Percentiles rank a stretch among this genome's conserved stretches.
Conservation (phyloP, 306 rosid genomes). For the Castanea sativa region DNA sequence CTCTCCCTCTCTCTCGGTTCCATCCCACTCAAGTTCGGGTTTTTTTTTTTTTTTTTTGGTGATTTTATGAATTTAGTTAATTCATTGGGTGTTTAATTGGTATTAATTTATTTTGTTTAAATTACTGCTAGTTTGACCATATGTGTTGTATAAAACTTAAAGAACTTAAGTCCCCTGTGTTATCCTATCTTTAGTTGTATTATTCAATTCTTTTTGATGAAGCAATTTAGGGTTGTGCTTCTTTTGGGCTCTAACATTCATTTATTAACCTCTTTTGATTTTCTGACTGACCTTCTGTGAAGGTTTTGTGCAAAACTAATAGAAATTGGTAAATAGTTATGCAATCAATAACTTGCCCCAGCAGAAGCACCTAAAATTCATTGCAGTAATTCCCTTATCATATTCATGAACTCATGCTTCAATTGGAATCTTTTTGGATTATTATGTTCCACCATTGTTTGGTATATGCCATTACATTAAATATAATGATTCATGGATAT, state of each 20-base stretch:
- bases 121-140: background rate
- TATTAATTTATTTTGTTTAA: too few species aligned
- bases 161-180: background rate
- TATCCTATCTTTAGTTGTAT: background rate
- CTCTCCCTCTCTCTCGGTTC: too few species aligned
- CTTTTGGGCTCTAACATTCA: background rate
- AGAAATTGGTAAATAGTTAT: too few species aligned
- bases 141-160: background rate
- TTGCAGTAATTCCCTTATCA: too few species aligned
- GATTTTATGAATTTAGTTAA: too few species aligned
- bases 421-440: background rate
- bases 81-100: too few species aligned
- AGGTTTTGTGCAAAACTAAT: too few species aligned
- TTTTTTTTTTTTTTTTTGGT: too few species aligned
- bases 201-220: background rate
- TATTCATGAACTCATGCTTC: background rate
- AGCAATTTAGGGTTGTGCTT: background rate
- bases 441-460: constrained; percentile 7
- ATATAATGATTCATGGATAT: background rate
- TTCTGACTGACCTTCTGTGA: background rate
- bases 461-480: background rate
- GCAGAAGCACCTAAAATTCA: background rate
- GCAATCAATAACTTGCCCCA: background rate
- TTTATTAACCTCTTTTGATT: background rate
- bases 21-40: too few species aligned